Base-by-base conservation (phyloP, 495 filamentous ascomycete genomes). In the Symbiotaphrina buchneri region DNA sequence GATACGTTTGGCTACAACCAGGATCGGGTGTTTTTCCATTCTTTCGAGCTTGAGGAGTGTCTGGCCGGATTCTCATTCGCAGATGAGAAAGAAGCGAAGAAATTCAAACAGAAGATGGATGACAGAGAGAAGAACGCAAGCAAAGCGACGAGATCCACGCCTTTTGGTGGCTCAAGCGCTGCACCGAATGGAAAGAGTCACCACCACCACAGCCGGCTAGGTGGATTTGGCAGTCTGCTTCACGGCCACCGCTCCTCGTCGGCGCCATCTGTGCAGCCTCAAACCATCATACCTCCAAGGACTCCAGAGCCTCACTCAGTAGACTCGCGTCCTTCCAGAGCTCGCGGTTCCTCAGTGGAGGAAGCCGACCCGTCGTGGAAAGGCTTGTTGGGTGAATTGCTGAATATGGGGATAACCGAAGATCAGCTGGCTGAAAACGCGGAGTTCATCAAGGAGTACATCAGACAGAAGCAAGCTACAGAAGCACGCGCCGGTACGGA, bases 11-110 rank as follows among this genome's bases (percentile, higher is more conserved):
- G 61, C 22, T 97, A 95, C 53, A 87, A 93, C 47, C 81, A 87
- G 43, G 90, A 97, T 47, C 74, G 87, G 29, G 81, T 75, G 20
- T 97, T 94, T 50, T 95, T 97, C 54, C 84, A 95, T 48, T 79
- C 80, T 3, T 95, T 97, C 45, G 87, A 95, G 52, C 66, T 91
- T 27, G 83, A 95, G 47, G 68, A 82, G 20, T 92, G 80, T 45
- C 56, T 85, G 34, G 87, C 80, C 8, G 87, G 75, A 2, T 56
- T 97, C 30, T 91, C 80, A 2, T 97, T 97, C 43, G 68, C 69
- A 30, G 84, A 94, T 46, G 84, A 94, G 56, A 94, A 93, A 52
- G 90, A 97, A 47, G 87, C 90, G 18, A 84, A 76, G 50, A 70
- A 73, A 31, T 94, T 97, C 49, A 65, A 79, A 47, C 84, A 92